Base-by-base conservation (phyloP, 169 alveolate genomes). In the Cryptosporidium parvum region DNA sequence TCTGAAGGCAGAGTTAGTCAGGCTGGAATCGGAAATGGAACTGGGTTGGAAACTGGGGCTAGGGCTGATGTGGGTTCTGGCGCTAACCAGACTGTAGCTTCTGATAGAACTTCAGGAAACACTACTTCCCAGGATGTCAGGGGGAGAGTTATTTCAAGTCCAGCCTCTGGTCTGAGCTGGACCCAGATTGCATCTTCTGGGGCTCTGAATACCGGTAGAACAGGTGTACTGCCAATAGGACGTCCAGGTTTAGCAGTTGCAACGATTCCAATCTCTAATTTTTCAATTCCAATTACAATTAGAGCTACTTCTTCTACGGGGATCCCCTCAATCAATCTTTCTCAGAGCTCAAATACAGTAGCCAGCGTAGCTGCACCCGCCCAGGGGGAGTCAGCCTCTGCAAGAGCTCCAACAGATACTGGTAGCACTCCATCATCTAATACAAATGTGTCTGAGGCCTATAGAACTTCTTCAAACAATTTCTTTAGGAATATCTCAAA, bases 241-340 rank as follows among this genome's bases (percentile, higher is more conserved):
- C 89, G 89, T 23, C 75, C 89, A n/a, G 89, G 89, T 0, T 33
- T 80, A 42, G 72, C 89, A 14, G 89, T 80, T 42, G 75, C 89
- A 37, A 80, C 89, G 3, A 65, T 80, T 8, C 89, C 89, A 12
- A 29, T 80, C 14, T 45, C 89, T 3, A 80, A 65, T 26, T 80
- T 80, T 16, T 80, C 89, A 6, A 80, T 80, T 61, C 89, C 89
- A 21, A 67, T 80, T 5, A 80, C 89, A 23, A 80, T 80, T 35
- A 80, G 89, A 16, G 67, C 89, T 2, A 80, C 89, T 29, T 70
- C 84, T 44, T 69, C 85, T 0, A 39, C 86, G 21, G 56, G 86
- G 35, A 39, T 53, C 7, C 86, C 86, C 33, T 29, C 70, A 3
- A 56, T 59, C 7, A 73, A 73, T 58, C 37, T 53, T n/a, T 56